A percentile compares a stretch with the other conserved stretches of the same genome.
These are phyloP conservation scores for Salix udensis DNA, from an alignment of 345 rosid species.

Conservation along the genomic window DNA sequence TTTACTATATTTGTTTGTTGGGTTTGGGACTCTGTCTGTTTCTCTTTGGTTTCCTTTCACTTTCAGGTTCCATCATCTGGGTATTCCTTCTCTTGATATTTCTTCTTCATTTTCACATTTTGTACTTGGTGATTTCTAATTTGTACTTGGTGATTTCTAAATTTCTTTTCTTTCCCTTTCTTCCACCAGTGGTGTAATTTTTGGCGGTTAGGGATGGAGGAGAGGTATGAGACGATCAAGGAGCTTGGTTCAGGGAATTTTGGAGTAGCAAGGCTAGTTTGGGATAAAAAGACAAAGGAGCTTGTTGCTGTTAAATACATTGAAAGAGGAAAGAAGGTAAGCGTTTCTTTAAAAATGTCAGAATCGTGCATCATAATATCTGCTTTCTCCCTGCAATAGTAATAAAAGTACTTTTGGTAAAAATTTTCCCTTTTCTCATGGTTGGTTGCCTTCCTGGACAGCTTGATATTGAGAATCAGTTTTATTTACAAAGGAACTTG, in stretches of 20 bases:
- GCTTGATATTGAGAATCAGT: background rate
- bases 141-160: background rate
- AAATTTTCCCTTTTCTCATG: background rate
- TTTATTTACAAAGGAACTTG: background rate
- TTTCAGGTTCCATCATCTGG: background rate
- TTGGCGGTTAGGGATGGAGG: slow-evolving; percentile 17
- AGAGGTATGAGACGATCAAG: slow-evolving; percentile 65
- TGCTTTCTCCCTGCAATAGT: background rate
- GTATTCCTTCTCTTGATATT: background rate
- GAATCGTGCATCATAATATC: background rate
- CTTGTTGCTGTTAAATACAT: slow-evolving; percentile 93
- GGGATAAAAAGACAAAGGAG: slow-evolving; percentile 74
- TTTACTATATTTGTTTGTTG: background rate
- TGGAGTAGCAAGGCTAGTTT: slow-evolving; percentile 81
- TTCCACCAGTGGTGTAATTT: background rate
- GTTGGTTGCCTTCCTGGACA: background rate
- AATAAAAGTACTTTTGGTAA: background rate
- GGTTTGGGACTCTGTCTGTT: background rate
- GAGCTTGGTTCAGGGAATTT: slow-evolving; percentile 88
- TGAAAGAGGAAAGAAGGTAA: slow-evolving; percentile 90
- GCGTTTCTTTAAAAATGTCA: background rate
- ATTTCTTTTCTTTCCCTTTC: background rate
- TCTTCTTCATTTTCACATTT: background rate
- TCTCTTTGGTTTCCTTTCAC: background rate
- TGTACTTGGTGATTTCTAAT: background rate